These are phyloP conservation scores for Barnettozyma sp. DNA, from an alignment of 805 yeast genomes.

Conservation along the genomic window DNA sequence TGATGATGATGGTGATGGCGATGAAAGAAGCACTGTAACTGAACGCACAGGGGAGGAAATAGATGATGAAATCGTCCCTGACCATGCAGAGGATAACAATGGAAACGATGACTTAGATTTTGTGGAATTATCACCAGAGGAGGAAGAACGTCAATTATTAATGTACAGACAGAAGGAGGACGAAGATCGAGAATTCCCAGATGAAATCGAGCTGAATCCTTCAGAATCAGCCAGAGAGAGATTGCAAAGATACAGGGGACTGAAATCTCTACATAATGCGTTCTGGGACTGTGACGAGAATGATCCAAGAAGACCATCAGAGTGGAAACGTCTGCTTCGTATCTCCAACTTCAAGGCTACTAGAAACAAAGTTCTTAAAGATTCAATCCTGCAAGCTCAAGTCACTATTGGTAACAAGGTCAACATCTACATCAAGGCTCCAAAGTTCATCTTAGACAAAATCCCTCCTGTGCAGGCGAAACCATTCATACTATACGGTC, in stretches of 20 bases:
- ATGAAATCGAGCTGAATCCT: slow-evolving; percentile 84
- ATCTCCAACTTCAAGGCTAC: slow-evolving; percentile 74
- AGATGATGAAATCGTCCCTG: no score
- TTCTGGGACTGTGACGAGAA: slow-evolving; percentile 84
- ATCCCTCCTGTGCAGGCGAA: slow-evolving; percentile 35
- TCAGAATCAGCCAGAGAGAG: slow-evolving; percentile 67
- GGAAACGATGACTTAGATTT: slow-evolving; percentile 43
- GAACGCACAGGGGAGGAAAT: no score
- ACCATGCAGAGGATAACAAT: slow-evolving; percentile 26
- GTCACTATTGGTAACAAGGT: slow-evolving; percentile 60
- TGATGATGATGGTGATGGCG: slow-evolving; percentile 26
- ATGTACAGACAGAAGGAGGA: slow-evolving; percentile 61
- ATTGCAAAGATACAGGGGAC: slow-evolving; percentile 75
- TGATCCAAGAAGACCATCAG: slow-evolving; percentile 68
- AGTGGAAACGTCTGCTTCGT: slow-evolving; percentile 70
- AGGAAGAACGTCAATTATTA: slow-evolving; percentile 70
- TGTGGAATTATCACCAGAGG: slow-evolving; percentile 72
- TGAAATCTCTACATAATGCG: slow-evolving; percentile 71
- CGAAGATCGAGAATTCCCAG: slow-evolving; percentile 92
- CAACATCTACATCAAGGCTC: slow-evolving; percentile 52
- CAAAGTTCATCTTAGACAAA: slow-evolving; percentile 38
- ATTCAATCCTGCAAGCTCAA: slow-evolving; percentile 38
- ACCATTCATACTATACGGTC: slow-evolving; percentile 64
- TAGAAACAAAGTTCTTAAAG: slow-evolving; percentile 59
- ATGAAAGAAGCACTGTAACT: no score